These are phyloP conservation scores for Beauveria sp. DNA, from an alignment of 2,329 filamentous ascomycete genomes.

Conservation along the genomic window DNA sequence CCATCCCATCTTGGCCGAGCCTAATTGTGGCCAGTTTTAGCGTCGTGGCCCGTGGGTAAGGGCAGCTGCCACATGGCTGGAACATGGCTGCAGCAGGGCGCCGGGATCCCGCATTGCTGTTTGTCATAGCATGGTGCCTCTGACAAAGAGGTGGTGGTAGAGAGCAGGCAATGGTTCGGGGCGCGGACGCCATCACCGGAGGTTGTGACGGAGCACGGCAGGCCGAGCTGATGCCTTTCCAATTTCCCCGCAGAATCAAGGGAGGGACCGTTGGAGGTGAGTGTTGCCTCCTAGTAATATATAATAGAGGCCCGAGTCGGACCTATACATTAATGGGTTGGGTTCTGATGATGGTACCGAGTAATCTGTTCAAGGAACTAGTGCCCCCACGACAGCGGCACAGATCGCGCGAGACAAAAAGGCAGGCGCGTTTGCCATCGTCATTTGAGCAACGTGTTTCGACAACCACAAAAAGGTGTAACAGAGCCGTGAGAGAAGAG, in stretches of 20 bases:
- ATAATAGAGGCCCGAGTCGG: background rate
- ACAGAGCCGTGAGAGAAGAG: background rate
- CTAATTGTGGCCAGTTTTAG: slow-evolving; percentile 1
- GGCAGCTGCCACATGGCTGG: slow-evolving; percentile 1
- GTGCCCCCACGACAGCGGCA: background rate
- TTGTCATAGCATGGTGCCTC: slow-evolving; percentile 6
- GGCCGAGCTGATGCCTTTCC: background rate
- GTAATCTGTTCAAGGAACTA: background rate
- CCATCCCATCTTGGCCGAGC: background rate
- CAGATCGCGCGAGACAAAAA: background rate
- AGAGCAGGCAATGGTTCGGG: background rate
- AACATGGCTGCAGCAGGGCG: background rate
- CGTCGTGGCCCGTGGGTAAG: slow-evolving; percentile 3
- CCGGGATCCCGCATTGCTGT: background rate
- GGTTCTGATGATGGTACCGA: background rate
- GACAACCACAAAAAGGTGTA: background rate
- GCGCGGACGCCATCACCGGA: background rate
- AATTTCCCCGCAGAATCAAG: slow-evolving; percentile 3
- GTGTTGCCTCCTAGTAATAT: background rate
- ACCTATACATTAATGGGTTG: background rate
- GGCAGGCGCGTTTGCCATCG: background rate
- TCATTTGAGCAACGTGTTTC: background rate
- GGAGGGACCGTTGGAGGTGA: background rate
- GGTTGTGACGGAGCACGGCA: background rate
- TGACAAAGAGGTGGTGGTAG: background rate